Percentiles rank a stretch among this genome's conserved stretches.
phyloP scores from a whole-genome alignment of 2,329 filamentous ascomycete genomes.

The Fusarium luffae region DNA sequence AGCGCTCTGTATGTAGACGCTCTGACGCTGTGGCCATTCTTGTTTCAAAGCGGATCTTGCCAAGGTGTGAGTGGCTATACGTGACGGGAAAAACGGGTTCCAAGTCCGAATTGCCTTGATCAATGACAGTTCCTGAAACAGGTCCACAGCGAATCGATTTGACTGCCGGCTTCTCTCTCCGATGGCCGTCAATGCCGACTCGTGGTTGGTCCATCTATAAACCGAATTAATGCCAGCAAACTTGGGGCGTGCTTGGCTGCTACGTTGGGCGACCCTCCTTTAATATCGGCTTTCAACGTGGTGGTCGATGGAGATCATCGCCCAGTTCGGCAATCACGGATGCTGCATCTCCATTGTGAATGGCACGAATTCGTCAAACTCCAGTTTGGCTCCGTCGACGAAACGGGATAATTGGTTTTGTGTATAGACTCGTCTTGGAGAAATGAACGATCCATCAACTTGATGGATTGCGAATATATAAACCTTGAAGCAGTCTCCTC shows the following conservation, averaged over 20 bases:
- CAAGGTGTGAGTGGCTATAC: conserved; percentile 9
- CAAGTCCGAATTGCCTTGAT: conserved; percentile 12
- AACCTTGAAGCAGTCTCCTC: neutral
- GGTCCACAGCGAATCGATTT: conserved; percentile 18
- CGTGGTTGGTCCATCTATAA: conserved; percentile 1
- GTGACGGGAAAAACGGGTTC: conserved; percentile 19
- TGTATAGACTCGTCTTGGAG: conserved; percentile 1
- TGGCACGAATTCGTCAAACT: conserved; percentile 20
- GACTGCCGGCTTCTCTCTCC: conserved; percentile 26
- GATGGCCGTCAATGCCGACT: conserved; percentile 6
- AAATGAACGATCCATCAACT: neutral
- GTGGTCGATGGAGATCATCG: conserved; percentile 9
- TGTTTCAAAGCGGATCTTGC: conserved; percentile 20
- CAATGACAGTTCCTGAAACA: conserved; percentile 18
- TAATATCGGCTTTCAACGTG: conserved; percentile 18
- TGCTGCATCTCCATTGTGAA: conserved; percentile 23
- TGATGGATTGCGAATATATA: conserved; percentile 13
- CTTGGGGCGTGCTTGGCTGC: conserved; percentile 18
- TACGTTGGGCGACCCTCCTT: conserved; percentile 12
- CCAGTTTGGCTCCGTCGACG: conserved; percentile 32
- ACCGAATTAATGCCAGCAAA: conserved; percentile 14
- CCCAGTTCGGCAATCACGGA: conserved; percentile 25
- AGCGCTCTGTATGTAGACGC: neutral
- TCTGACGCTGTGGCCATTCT: neutral
- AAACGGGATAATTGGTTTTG: conserved; percentile 18